Evolutionary conservation across 176 grass and related monocot genomes (phyloP), one percentile per base, ranked within the genome.

Genomic region (Oryza officinalis): DNA sequence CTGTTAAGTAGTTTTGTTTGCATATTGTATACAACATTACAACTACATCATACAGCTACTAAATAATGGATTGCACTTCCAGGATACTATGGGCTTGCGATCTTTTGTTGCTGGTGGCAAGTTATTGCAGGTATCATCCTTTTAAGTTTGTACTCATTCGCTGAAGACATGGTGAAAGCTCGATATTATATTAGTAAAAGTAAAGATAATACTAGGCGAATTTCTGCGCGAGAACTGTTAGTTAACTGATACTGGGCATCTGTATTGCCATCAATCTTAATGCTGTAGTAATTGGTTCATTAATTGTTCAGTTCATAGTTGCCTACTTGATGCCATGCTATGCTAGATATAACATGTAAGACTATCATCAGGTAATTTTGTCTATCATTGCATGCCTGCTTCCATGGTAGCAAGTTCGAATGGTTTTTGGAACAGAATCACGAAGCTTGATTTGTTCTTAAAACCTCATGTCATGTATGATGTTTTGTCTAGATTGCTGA

Each of bases 31-130:
- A 79, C 3, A 71, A 60, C 47, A 47, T 47, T 14, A 13, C 45
- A 54, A 18, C 49, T 37, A 17, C 54, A 72, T 2, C 85, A 47
- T 75, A 63, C 25, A 80, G 14, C 33, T 85, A 47, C 43, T 87
- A 32, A 32, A 86, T 71, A 54, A 69, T 47, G 72, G 44, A n/a
- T 52, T 83, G 8, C 47, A 74, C 43, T 80, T 76, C 75, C 74
- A 95, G 96, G 96, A 95, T 76, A 92, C 81, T 1, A 70, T 98
- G 15, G 96, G 93, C 61, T 81, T 98, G 80, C 91, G 89, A 40
- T 98, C 96, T 87, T 98, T 98, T 78, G 85, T 92, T 77, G 83
- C 93, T 72, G 91, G 85, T 54, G 96, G 96, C 13, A 98, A 87
- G 94, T 79, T 98, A 57, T 87, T 98, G 80, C 93, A 98, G 93